These are phyloP conservation scores for Pseudogymnoascus sp. DNA, from an alignment of 2,329 filamentous ascomycete species.

Conservation along the genomic window DNA sequence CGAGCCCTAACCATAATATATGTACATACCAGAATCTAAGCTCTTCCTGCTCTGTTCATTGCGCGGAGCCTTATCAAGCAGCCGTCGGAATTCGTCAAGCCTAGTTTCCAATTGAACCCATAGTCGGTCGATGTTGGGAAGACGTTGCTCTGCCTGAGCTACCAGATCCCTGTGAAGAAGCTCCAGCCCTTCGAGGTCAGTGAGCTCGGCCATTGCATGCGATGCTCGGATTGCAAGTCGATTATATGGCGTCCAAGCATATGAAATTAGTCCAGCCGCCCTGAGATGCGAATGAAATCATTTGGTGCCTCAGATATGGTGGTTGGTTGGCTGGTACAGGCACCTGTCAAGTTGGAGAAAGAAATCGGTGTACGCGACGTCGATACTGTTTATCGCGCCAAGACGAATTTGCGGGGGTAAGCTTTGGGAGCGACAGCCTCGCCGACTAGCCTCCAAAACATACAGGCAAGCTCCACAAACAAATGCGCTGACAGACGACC, in stretches of 20 bases:
- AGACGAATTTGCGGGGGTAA: conserved; percentile 4
- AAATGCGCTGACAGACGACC: conserved; percentile 1
- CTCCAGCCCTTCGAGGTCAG: conserved; percentile 68
- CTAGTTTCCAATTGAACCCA: conserved; percentile 57
- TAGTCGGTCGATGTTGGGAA: conserved; percentile 62
- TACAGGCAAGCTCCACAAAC: conserved; percentile 7
- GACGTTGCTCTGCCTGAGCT: conserved; percentile 62
- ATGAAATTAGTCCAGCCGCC: conserved; percentile 6
- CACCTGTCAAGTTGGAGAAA: conserved; percentile 4
- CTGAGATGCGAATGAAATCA: conserved; percentile 1
- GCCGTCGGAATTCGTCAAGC: conserved; percentile 57
- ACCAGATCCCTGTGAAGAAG: conserved; percentile 79
- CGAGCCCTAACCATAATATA: conserved; percentile 10
- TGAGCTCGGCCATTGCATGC: conserved; percentile 59
- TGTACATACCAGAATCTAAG: conserved; percentile 54
- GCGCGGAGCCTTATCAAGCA: conserved; percentile 67
- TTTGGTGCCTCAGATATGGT: conserved; percentile 3
- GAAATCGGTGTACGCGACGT: conserved; percentile 10
- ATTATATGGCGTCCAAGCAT: background rate
- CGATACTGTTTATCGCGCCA: conserved; percentile 10
- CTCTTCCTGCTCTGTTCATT: conserved; percentile 66
- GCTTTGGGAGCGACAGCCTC: conserved; percentile 7
- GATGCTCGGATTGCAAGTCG: conserved; percentile 18
- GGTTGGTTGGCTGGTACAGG: conserved; percentile 5
- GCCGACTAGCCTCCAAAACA: conserved; percentile 6